Conservation (phyloP, 768 basidiomycete species). For the Gymnopilus dilepis region DNA sequence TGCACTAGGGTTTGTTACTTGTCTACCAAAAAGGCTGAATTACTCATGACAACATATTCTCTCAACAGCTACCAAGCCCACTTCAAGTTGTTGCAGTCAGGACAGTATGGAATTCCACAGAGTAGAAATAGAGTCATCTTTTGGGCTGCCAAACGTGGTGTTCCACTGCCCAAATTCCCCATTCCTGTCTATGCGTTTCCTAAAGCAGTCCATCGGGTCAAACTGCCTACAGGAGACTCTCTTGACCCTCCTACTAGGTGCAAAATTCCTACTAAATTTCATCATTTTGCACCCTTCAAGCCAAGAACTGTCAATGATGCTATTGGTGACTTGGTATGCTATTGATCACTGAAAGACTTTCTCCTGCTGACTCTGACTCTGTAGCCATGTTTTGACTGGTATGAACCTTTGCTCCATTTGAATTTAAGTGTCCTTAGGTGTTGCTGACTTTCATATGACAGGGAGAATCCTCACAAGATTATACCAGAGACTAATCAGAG, state of each 20-base stretch:
- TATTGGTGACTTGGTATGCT: constrained; percentile 70
- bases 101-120: constrained; percentile 77
- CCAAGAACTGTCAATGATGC: constrained; percentile 68
- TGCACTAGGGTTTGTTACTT: constrained; percentile 75
- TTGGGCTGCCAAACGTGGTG: constrained; percentile 63
- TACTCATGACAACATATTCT: too few relatives aligned
- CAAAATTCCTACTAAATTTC: constrained; percentile 38
- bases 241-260: constrained; percentile 51
- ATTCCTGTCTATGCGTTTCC: constrained; percentile 62
- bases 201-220: constrained; percentile 35
- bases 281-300: constrained; percentile 65
- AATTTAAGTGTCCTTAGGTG: not conserved
- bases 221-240: constrained; percentile 49
- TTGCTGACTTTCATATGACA: constrained; percentile 28
- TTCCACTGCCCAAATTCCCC: constrained; percentile 65
- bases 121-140: constrained; percentile 70
- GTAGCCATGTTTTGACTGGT: constrained; percentile 78
- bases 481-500: constrained; percentile 40
- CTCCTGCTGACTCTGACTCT: constrained; percentile 6
- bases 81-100: constrained; percentile 70
- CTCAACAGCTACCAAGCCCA: constrained; percentile 77
- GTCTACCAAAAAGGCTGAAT: too few relatives aligned
- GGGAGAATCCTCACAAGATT: constrained; percentile 61
- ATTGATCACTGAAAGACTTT: not conserved
- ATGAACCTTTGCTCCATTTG: constrained; percentile 10